Evolutionary conservation across 257 asterid species (phyloP), one percentile per base, ranked within the genome.

Genomic region (Rauvolfia tetraphylla): DNA sequence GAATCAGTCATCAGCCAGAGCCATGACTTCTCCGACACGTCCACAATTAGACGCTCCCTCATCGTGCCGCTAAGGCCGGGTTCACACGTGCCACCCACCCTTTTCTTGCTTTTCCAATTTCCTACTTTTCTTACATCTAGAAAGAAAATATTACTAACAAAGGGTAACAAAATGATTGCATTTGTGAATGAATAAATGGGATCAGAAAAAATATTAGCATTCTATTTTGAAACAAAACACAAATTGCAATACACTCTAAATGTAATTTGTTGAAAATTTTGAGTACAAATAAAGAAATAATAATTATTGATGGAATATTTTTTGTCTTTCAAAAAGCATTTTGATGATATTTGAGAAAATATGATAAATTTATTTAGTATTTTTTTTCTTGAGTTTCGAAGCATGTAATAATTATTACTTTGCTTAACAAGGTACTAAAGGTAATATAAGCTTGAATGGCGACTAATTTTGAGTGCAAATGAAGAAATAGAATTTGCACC

Each of bases 51-150:
- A 58, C 71, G 59, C 78, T 51, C 51, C 4, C 61, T 34, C 44
- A 27, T 46, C 7, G 4, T 62, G 71, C 72, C 77, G 65, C 33
- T 4, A 74, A 41, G 29, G 75, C 63, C 75, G 81, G 78, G 31
- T 51, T 61, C 65, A 25, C 75, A 76, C 80, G 72, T 71, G 78
- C 65, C 80, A 68, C 27, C 63, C 67, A 4, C 68, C 34, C 68
- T 33, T 51, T 68, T 36, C 39, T 36, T 11, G 4, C 23, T 27
- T 68, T 58, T 25, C 1, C 27, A 61, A 57, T 49, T 78, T n/a
- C 69, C 17, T 57, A 29, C 39, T 36, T 58, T 27, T n/a, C 6
- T 67, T 39, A 22, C 7, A 38, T 36, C 29, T 13, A 20, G 31
- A 67, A 41, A 65, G 34, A 49, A 65, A 33, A 34, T 34, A 65